Conservation (phyloP, 345 rosid genomes). For the Arabis alpina region DNA sequence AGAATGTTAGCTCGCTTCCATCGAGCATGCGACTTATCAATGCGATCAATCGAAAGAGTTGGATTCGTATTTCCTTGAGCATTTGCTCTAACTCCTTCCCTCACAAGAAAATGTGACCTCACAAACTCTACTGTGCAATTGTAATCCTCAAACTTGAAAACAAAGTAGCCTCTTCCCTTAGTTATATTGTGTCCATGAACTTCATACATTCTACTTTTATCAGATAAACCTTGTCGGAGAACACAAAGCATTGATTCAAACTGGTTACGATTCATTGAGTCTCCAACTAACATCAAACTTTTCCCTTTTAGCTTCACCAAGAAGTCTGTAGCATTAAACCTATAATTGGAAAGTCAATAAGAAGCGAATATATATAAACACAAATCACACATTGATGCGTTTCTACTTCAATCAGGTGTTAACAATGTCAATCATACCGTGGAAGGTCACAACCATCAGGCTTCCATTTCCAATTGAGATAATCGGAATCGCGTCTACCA, state of each 20-base stretch:
- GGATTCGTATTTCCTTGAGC: conserved; percentile 81
- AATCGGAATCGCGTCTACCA: conserved; percentile 74
- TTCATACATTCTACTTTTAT: conserved; percentile 79
- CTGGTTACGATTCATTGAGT: conserved; percentile 93
- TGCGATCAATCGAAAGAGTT: conserved; percentile 75
- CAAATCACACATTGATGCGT: neutral
- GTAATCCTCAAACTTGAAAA: conserved; percentile 79
- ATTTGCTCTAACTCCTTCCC: conserved; percentile 76
- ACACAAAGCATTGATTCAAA: conserved; percentile 90
- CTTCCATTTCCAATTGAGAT: conserved; percentile 87
- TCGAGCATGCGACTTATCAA: conserved; percentile 68
- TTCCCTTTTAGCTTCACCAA: conserved; percentile 83
- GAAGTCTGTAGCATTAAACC: conserved; percentile 97
- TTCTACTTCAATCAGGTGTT: neutral
- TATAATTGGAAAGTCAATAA: conserved; percentile 47
- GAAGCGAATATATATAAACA: neutral
- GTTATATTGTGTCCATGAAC: conserved; percentile 77
- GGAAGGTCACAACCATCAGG: conserved; percentile 94
- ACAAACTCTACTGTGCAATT: conserved; percentile 85
- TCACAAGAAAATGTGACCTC: conserved; percentile 96
- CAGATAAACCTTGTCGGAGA: conserved; percentile 70
- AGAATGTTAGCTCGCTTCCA: conserved; percentile 89
- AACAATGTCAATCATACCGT: conserved; percentile 39
- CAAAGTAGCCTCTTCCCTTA: conserved; percentile 84
- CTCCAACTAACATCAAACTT: conserved; percentile 88